Conservation (phyloP, 2,329 filamentous ascomycete genomes). For the Exophiala sideris region DNA sequence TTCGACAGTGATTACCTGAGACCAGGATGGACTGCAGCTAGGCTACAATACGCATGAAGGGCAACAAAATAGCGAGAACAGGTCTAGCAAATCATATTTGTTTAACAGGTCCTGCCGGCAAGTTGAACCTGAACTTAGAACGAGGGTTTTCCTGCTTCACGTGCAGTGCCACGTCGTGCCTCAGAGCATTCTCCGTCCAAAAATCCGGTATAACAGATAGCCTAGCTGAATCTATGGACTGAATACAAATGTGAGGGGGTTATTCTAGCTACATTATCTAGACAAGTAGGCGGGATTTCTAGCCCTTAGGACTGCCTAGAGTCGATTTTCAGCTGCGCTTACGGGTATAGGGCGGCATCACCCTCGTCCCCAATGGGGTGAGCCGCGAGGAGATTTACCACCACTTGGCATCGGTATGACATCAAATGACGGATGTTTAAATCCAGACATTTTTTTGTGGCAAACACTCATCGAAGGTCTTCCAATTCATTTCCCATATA, state of each 20-base stretch:
- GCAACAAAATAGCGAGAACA: background rate
- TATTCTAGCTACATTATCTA: no score
- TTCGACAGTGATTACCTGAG: background rate
- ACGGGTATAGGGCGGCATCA: no score
- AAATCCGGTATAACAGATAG: no score
- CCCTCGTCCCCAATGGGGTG: no score
- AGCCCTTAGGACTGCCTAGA: background rate
- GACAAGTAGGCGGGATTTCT: background rate
- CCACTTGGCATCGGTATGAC: background rate
- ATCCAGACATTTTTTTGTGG: background rate
- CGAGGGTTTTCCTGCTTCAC: no score
- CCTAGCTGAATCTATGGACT: no score
- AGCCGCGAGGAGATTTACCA: no score
- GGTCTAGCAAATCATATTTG: background rate
- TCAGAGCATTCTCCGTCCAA: no score
- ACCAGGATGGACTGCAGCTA: background rate
- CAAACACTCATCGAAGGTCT: background rate
- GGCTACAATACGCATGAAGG: background rate
- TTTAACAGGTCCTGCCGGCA: no score
- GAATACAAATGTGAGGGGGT: no score
- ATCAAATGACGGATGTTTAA: slow-evolving; percentile 5
- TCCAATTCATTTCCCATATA: background rate
- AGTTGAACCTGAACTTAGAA: background rate
- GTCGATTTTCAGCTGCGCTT: background rate
- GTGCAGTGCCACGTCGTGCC: no score